These are phyloP conservation scores for Arachis hypogaea DNA, from an alignment of 306 rosid species.

Conservation along the genomic window DNA sequence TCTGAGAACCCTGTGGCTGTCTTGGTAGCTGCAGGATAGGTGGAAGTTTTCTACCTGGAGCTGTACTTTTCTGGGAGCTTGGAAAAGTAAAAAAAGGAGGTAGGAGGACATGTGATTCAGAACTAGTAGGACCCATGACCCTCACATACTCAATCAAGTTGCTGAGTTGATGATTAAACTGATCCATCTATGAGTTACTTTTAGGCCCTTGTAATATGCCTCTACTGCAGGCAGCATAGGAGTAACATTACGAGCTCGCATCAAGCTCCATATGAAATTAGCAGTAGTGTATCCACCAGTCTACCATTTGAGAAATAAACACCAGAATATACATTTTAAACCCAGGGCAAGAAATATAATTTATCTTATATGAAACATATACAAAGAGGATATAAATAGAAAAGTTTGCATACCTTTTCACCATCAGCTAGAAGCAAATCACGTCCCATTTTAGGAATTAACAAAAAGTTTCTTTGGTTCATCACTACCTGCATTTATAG, in stretches of 20 bases:
- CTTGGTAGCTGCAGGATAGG: too few species aligned
- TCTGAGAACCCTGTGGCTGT: too few species aligned
- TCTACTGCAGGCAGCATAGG: constrained; percentile 66
- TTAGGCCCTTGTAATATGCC: constrained; percentile 84
- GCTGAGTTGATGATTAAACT: too few species aligned
- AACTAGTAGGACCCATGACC: too few species aligned
- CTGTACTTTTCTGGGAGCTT: too few species aligned
- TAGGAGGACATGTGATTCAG: too few species aligned
- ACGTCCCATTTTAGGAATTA: constrained; percentile 53
- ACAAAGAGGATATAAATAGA: constrained; percentile 21
- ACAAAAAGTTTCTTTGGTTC: constrained; percentile 61
- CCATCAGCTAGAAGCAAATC: constrained; percentile 81
- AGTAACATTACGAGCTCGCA: constrained; percentile 58
- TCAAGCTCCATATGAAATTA: constrained; percentile 87
- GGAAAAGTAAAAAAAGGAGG: too few species aligned
- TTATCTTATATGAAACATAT: constrained; percentile 12
- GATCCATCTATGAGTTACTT: constrained; percentile 46
- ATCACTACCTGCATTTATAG: constrained; percentile 57
- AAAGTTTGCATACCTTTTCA: constrained; percentile 68
- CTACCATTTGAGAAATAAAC: constrained; percentile 46
- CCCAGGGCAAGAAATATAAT: neutral
- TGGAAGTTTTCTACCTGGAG: too few species aligned
- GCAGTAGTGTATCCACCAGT: constrained; percentile 88
- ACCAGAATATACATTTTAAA: constrained; percentile 24
- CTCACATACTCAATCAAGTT: too few species aligned